Conservation (phyloP, 148 eudicot genomes). For the Polygonum maritimum region DNA sequence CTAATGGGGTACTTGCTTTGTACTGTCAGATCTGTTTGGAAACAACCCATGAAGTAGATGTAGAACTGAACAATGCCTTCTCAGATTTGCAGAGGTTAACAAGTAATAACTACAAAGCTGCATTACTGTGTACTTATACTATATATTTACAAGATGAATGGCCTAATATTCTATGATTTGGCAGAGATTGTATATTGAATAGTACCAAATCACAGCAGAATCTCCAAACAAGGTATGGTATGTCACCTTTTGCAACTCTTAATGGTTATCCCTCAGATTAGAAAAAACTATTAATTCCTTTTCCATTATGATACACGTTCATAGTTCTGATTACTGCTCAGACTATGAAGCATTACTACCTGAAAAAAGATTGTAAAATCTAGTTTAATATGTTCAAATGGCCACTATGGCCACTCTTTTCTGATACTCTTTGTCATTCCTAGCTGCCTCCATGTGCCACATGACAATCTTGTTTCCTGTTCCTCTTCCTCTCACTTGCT, state of each 20-base stretch:
- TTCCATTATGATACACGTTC: slow-evolving; percentile 4
- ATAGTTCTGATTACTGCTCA: background rate
- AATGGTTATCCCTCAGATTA: background rate
- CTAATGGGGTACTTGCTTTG: background rate
- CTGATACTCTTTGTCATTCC: background rate
- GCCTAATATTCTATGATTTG: background rate
- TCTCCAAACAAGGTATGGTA: slow-evolving; percentile 2
- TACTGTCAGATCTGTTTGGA: background rate
- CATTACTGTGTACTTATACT: background rate
- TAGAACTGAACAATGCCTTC: background rate
- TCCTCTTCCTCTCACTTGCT: background rate
- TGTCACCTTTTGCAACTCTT: background rate
- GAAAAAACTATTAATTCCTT: background rate
- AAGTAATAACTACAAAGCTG: background rate
- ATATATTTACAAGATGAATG: background rate
- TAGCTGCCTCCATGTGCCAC: slow-evolving; percentile 9
- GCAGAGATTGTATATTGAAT: background rate
- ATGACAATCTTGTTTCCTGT: slow-evolving; percentile 4
- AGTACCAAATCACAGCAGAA: slow-evolving; percentile 1
- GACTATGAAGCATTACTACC: background rate
- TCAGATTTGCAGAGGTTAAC: background rate
- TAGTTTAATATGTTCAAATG: background rate
- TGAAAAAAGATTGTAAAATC: background rate
- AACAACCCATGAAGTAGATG: background rate
- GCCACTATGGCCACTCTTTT: background rate